Base-by-base conservation (phyloP, 768 basidiomycete genomes). In the Suillus weaverae region DNA sequence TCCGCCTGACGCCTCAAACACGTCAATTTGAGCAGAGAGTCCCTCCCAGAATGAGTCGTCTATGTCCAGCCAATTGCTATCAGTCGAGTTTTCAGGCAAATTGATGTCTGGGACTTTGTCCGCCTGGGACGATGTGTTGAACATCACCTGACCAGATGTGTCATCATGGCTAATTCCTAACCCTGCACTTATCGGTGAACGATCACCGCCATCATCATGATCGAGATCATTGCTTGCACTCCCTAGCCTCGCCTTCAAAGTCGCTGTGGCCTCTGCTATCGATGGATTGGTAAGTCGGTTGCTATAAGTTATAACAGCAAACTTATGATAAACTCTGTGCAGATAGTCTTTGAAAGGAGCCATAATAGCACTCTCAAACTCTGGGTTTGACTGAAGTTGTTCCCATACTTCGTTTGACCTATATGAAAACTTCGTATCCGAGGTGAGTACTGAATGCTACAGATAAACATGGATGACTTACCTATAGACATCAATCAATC, bases 401-500 rank as follows among this genome's bases (percentile, higher is more conserved):
- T 48, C 22, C 46, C 46, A 22, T 48, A 48, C 22, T 48, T 48
- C 22, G 11, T 48, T 22, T 48, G 11, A 48, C 46, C n/a, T 48
- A 48, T 2, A 26, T 48, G 46, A 22, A 48, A 48, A 48, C 46
- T 48, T 48, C 11, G 5, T 22, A 48, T 26, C 46, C 5, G 4
- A 48, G 46, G 46, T 48, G 46, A 48, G 46, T 22, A 22, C 48
- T 50, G 26, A 50, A 50, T 50, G 48, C 48, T 50, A 14, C 6
- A 5, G 22, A 50, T 50, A 14, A 50, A 14, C 6, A 50, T 50
- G 26, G 48, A 50, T 50, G 26, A 50, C 48, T 50, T 50, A 50
- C 48, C 48, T 50, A 50, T 50, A 50, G 22, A 50, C 48, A 50
- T 50, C 48, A 50, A 26, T 50, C 26, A 50, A 50, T 50, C 48